A percentile compares a stretch with the other conserved stretches of the same genome.
phyloP scores from a whole-genome alignment of 345 rosid genomes.

The Reutealis trisperma region DNA sequence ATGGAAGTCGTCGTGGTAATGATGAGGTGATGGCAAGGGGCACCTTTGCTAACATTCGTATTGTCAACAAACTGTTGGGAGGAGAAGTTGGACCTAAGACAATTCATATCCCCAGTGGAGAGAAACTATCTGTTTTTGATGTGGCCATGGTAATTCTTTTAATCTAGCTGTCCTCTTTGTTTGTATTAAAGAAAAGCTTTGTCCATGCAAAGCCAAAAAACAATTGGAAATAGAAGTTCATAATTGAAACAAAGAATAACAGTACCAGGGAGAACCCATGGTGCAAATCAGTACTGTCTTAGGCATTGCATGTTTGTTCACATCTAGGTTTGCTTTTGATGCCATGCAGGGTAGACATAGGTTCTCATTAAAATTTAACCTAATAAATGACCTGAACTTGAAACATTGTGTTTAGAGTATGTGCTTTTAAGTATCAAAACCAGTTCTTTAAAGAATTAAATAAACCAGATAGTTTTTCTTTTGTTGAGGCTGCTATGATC shows the following conservation, averaged over 20 bases:
- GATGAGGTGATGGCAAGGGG: slow-evolving; percentile 91
- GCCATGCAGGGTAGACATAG: not conserved
- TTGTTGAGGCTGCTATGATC: not conserved
- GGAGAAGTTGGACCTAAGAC: slow-evolving; percentile 96
- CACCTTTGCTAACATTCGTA: slow-evolving; percentile 78
- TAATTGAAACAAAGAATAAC: not conserved
- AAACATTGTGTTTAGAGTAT: not conserved
- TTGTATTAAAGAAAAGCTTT: not conserved
- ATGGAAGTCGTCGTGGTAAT: slow-evolving; percentile 89
- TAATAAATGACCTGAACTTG: too few relatives aligned
- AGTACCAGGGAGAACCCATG: not conserved
- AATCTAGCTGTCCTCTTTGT: not conserved
- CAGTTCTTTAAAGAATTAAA: not conserved
- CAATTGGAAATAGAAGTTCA: not conserved
- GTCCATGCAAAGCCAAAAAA: not conserved
- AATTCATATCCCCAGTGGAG: slow-evolving; percentile 72
- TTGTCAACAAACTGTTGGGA: slow-evolving; percentile 73
- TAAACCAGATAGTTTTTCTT: not conserved
- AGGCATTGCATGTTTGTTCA: not conserved
- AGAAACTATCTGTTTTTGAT: slow-evolving; percentile 80
- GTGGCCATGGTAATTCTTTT: slow-evolving; percentile 66
- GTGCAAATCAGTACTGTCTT: not conserved
- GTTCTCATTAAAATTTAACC: not conserved
- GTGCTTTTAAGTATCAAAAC: not conserved
- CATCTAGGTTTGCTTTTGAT: not conserved